These are phyloP conservation scores for Cinnamomum chago DNA, from an alignment of 164 flowering plant genomes.

Conservation along the genomic window DNA sequence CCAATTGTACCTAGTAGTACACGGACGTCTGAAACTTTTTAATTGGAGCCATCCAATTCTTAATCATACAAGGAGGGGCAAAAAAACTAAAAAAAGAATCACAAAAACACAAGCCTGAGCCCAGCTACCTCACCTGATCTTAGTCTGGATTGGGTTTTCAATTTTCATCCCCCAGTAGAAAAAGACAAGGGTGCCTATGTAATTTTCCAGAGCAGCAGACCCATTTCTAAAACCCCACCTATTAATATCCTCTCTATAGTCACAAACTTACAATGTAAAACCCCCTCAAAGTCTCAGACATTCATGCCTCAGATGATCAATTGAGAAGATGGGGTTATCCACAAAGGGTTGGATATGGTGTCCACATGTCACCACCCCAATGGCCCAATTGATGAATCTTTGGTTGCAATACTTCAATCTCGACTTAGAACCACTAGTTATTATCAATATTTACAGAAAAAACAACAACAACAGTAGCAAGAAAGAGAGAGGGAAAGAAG, in stretches of 20 bases:
- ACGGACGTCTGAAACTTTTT: no score
- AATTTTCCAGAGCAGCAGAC: neutral
- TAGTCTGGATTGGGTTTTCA: no score
- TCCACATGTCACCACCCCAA: constrained; percentile 44
- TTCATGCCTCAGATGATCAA: neutral
- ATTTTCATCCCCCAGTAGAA: no score
- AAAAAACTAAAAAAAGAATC: no score
- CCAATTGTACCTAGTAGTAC: no score
- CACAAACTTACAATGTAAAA: neutral
- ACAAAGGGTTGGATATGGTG: constrained; percentile 51
- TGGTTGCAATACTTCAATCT: neutral
- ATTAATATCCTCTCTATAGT: neutral
- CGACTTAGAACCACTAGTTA: neutral
- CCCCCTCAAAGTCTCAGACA: neutral
- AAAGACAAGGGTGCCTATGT: neutral
- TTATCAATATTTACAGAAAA: neutral
- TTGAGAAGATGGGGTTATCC: constrained; percentile 41
- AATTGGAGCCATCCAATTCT: no score
- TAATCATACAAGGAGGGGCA: no score
- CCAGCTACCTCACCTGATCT: no score
- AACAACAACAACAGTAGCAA: neutral
- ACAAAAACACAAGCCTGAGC: no score
- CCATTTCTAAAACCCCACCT: neutral
- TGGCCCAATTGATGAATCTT: constrained; percentile 34
- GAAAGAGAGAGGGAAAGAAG: neutral